phyloP scores from a whole-genome alignment of 495 filamentous ascomycete genomes.

The Xylaria bambusicola region DNA sequence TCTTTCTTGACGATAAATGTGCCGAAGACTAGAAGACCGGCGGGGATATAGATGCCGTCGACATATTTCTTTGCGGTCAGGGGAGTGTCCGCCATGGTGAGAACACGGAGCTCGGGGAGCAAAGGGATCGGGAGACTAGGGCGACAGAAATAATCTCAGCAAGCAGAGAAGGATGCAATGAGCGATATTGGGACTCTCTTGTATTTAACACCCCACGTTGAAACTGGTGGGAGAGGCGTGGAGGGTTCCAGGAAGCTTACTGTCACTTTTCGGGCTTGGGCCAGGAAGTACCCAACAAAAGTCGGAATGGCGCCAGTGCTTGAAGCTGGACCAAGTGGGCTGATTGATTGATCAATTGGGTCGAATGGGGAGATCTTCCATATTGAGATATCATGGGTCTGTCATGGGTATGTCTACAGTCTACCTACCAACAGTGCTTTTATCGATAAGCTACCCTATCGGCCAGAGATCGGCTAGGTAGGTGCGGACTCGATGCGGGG shows the following conservation, averaged over 20 bases:
- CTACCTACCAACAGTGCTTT: background rate
- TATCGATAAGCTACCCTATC: no score
- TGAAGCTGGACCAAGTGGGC: constrained; percentile 6
- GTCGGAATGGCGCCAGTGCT: constrained; percentile 1
- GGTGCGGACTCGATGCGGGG: no score
- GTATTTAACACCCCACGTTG: background rate
- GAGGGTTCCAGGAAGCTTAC: background rate
- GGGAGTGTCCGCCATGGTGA: constrained; percentile 25
- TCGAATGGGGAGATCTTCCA: background rate
- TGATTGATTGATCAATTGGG: background rate
- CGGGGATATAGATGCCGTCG: constrained; percentile 81
- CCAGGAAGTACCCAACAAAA: constrained; percentile 1
- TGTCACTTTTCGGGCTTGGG: background rate
- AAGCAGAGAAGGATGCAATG: background rate
- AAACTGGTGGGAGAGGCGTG: background rate
- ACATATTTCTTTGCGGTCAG: constrained; percentile 49
- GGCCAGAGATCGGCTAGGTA: no score
- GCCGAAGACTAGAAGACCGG: constrained; percentile 76
- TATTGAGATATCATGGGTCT: background rate
- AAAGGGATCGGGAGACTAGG: constrained; percentile 8
- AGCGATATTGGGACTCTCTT: background rate
- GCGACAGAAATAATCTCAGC: no score
- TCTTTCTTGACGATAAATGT: constrained; percentile 75
- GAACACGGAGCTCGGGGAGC: constrained; percentile 17
- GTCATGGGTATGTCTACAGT: no score